A percentile compares a stretch with the other conserved stretches of the same genome.
Evolutionary conservation across 768 basidiomycete species (phyloP).

Genomic region (Suillus occidentalis): DNA sequence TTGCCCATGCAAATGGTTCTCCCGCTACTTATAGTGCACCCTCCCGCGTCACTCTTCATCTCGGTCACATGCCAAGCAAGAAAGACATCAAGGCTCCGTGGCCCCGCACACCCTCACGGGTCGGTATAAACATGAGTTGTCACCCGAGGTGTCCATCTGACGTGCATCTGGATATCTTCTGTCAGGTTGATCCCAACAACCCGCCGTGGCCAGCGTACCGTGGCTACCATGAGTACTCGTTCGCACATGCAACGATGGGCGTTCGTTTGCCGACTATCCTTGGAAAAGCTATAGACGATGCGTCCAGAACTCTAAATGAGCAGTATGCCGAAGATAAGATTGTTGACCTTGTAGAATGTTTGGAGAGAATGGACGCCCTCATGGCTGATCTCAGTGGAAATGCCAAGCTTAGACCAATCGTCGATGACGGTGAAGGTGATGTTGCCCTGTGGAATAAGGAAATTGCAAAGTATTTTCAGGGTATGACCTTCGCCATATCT

Average conservation of each 20-base stretch:
- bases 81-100: slow-evolving; percentile 70
- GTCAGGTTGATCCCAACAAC: slow-evolving; percentile 77
- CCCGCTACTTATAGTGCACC: slow-evolving; percentile 36
- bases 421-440: slow-evolving; percentile 90
- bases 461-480: slow-evolving; percentile 92
- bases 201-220: slow-evolving; percentile 82
- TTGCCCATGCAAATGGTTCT: slow-evolving; percentile 13
- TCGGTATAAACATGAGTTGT: slow-evolving; percentile 29
- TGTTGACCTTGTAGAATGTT: slow-evolving; percentile 80
- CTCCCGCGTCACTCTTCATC: slow-evolving; percentile 65
- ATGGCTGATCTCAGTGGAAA: slow-evolving; percentile 87
- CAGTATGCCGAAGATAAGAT: slow-evolving; percentile 81
- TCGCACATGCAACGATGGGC: slow-evolving; percentile 93
- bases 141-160: slow-evolving; percentile 1
- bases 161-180: neutral
- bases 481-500: slow-evolving; percentile 28
- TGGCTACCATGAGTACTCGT: slow-evolving; percentile 80
- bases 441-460: slow-evolving; percentile 97
- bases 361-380: slow-evolving; percentile 86
- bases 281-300: slow-evolving; percentile 93
- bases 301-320: slow-evolving; percentile 84
- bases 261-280: slow-evolving; percentile 94
- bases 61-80: slow-evolving; percentile 74
- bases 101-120: slow-evolving; percentile 74
- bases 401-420: slow-evolving; percentile 79